Conservation (phyloP, 495 filamentous ascomycete species). For the Penicillium waksmanii region DNA sequence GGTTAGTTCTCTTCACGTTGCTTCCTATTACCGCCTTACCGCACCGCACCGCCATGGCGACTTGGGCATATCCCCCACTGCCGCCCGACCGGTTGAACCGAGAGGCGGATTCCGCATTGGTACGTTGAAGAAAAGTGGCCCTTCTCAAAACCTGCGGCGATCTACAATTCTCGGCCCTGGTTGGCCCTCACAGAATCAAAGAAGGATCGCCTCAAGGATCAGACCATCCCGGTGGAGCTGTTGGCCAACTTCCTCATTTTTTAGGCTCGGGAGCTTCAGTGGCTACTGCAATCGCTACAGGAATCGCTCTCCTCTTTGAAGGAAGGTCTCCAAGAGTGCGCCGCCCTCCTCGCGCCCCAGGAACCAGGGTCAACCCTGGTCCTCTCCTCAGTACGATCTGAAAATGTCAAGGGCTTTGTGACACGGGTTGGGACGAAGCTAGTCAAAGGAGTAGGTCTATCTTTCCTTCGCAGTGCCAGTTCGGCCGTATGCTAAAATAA, state of each 20-base stretch:
- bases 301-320: constrained; percentile 77
- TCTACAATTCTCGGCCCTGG: constrained; percentile 16
- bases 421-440: constrained; percentile 79
- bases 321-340: constrained; percentile 86
- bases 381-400: constrained; percentile 82
- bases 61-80: constrained; percentile 76
- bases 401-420: constrained; percentile 88
- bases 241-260: constrained; percentile 20
- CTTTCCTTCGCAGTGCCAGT: neutral
- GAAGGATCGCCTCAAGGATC: constrained; percentile 18
- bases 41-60: constrained; percentile 59
- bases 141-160: constrained; percentile 11
- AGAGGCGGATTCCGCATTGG: constrained; percentile 69
- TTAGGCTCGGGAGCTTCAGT: constrained; percentile 78
- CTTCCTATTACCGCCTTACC: neutral
- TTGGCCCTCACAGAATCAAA: constrained; percentile 27
- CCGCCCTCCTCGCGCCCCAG: constrained; percentile 75
- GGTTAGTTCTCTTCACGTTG: constrained; percentile 3
- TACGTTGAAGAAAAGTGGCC: constrained; percentile 40
- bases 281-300: constrained; percentile 81
- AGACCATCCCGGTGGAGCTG: constrained; percentile 28
- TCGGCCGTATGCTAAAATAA: neutral
- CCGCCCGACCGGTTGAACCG: constrained; percentile 63
- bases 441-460: constrained; percentile 68
- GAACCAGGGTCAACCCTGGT: constrained; percentile 86